Percentiles rank a stretch among this genome's conserved stretches.
These are phyloP conservation scores for Cladophialophora bantiana DNA, from an alignment of 2,329 filamentous ascomycete genomes.

Conservation along the genomic window DNA sequence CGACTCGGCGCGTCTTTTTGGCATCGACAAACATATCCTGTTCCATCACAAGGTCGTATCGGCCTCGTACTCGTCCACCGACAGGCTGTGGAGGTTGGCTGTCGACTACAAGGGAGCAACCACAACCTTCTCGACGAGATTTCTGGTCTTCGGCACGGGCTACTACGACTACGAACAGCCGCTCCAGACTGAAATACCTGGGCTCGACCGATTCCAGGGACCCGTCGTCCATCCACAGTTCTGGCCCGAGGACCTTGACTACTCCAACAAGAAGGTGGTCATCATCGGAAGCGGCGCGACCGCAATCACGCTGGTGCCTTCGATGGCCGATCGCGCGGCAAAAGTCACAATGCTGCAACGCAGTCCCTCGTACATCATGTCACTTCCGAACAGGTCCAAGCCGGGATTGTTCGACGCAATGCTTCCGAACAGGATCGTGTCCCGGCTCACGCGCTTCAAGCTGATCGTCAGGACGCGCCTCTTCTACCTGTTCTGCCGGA, in stretches of 20 bases:
- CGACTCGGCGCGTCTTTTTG: slow-evolving; percentile 56
- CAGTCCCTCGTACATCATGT: slow-evolving; percentile 72
- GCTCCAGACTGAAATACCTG: slow-evolving; percentile 67
- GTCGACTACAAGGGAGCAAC: slow-evolving; percentile 1
- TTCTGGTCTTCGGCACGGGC: slow-evolving; percentile 67
- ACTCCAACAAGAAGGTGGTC: slow-evolving; percentile 69
- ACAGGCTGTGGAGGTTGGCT: slow-evolving; percentile 58
- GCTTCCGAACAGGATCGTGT: background rate
- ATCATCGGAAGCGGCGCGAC: slow-evolving; percentile 81
- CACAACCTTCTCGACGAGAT: slow-evolving; percentile 48
- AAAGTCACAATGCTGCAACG: slow-evolving; percentile 82
- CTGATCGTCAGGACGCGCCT: background rate
- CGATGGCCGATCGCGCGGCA: slow-evolving; percentile 67
- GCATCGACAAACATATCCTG: slow-evolving; percentile 63
- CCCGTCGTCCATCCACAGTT: slow-evolving; percentile 72
- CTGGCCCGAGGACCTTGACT: slow-evolving; percentile 74
- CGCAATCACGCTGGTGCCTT: slow-evolving; percentile 76
- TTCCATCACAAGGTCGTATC: slow-evolving; percentile 58
- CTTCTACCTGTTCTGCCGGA: slow-evolving; percentile 9
- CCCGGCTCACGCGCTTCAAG: slow-evolving; percentile 48
- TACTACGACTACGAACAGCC: slow-evolving; percentile 77
- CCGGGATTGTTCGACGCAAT: background rate
- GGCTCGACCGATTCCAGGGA: slow-evolving; percentile 70
- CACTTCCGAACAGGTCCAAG: slow-evolving; percentile 6
- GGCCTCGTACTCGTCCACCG: slow-evolving; percentile 61